Percentiles rank a stretch among this genome's conserved stretches.
These are phyloP conservation scores for Ligustrum vulgare DNA, from an alignment of 257 asterid genomes.

Conservation along the genomic window DNA sequence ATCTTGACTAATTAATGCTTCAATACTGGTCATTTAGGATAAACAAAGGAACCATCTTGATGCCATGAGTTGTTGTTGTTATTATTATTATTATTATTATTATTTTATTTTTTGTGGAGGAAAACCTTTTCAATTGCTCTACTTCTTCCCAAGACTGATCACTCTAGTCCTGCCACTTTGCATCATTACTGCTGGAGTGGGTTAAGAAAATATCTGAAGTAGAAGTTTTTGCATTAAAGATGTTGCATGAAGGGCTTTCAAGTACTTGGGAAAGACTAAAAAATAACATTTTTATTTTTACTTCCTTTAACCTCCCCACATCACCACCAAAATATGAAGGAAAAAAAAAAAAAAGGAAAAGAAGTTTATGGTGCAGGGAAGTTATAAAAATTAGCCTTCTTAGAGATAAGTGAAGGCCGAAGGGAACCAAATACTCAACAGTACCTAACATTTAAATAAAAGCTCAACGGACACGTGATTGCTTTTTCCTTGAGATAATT, in stretches of 20 bases:
- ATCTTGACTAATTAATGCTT: not conserved
- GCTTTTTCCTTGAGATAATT: too few relatives aligned
- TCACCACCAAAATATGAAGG: not conserved
- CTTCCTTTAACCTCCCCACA: not conserved
- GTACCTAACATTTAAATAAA: not conserved
- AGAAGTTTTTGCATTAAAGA: not conserved
- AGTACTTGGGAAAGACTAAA: conserved; percentile 6
- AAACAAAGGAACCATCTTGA: conserved; percentile 4
- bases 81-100: too few relatives aligned
- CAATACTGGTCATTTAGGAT: not conserved
- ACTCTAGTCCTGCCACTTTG: not conserved
- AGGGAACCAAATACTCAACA: not conserved
- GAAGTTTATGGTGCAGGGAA: too few relatives aligned
- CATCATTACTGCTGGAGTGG: not conserved
- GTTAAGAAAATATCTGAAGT: not conserved
- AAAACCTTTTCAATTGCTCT: not conserved
- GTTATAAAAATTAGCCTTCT: not conserved
- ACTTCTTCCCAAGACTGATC: not conserved
- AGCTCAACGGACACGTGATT: too few relatives aligned
- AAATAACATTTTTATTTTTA: too few relatives aligned
- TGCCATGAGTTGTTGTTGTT: too few relatives aligned
- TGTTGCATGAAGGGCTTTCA: conserved; percentile 8
- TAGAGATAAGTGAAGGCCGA: not conserved
- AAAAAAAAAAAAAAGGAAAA: too few relatives aligned
- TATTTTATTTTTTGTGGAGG: conserved; percentile 1